A percentile compares a stretch with the other conserved stretches of the same genome.
Conservation (phyloP, 805 yeast species). For the Kodamaea fukazawae region DNA sequence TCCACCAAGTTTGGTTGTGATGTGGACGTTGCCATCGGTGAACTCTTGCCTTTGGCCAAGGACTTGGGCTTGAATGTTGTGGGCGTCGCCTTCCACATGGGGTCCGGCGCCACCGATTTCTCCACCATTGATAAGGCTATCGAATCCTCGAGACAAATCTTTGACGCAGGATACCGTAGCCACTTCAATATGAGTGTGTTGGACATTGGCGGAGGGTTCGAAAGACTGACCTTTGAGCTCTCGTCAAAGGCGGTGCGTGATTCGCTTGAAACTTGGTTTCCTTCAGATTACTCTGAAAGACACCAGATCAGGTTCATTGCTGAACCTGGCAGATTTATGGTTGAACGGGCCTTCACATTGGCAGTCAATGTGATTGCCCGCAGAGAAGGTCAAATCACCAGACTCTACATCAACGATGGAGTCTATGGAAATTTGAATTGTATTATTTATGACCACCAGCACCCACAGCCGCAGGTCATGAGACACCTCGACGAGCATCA, state of each 20-base stretch:
- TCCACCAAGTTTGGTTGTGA: constrained; percentile 89
- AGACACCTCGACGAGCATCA: constrained; percentile 49
- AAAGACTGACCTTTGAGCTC: constrained; percentile 55
- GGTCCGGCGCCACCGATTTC: constrained; percentile 85
- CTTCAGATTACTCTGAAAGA: constrained; percentile 29
- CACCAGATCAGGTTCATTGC: constrained; percentile 58
- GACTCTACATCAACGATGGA: constrained; percentile 84
- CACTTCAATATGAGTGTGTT: constrained; percentile 54
- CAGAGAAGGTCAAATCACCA: constrained; percentile 37
- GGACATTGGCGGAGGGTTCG: constrained; percentile 96
- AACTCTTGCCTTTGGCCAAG: constrained; percentile 60
- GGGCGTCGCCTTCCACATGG: constrained; percentile 95
- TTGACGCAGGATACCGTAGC: constrained; percentile 49
- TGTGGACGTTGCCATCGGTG: constrained; percentile 46
- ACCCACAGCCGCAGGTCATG: constrained; percentile 66
- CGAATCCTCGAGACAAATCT: constrained; percentile 63
- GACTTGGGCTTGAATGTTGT: constrained; percentile 59
- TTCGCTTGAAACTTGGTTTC: constrained; percentile 61
- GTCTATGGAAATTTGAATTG: constrained; percentile 95
- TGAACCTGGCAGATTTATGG: constrained; percentile 92
- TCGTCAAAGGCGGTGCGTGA: constrained; percentile 56
- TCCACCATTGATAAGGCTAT: constrained; percentile 67
- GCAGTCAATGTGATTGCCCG: constrained; percentile 86
- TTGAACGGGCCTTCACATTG: constrained; percentile 79
- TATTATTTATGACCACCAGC: constrained; percentile 87